Conservation (phyloP, 768 basidiomycete genomes). For the Naematelia encephala region DNA sequence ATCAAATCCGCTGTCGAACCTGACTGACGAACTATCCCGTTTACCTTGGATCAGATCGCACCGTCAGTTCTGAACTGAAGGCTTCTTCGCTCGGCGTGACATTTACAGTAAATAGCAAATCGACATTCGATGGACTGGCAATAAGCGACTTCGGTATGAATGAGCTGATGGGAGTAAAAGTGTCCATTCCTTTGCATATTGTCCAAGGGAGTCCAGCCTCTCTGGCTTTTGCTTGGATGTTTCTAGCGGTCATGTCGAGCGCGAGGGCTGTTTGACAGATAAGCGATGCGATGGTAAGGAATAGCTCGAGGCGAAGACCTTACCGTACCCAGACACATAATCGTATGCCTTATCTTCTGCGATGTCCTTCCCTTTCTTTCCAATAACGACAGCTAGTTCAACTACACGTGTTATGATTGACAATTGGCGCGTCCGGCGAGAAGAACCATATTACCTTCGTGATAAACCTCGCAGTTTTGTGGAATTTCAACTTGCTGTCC, state of each 20-base stretch:
- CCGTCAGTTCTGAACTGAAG: too few relatives aligned
- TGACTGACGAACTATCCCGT: neutral
- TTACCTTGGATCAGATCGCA: too few relatives aligned
- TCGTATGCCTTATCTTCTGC: neutral
- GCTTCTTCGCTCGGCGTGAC: too few relatives aligned
- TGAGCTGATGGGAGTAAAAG: conserved; percentile 6
- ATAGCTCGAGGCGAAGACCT: neutral
- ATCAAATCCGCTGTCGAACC: neutral
- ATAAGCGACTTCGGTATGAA: too few relatives aligned
- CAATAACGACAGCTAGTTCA: neutral
- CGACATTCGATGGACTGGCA: too few relatives aligned
- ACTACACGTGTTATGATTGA: neutral
- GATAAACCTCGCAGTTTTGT: neutral
- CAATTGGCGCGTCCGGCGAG: neutral
- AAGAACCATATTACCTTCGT: neutral
- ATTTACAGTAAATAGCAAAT: too few relatives aligned
- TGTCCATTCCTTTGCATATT: conserved; percentile 9
- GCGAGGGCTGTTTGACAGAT: neutral
- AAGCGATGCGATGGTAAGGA: neutral
- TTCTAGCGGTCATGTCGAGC: conserved; percentile 4
- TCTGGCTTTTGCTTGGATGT: neutral
- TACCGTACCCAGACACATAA: conserved; percentile 3
- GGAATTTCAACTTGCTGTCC: neutral
- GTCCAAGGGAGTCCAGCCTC: conserved; percentile 1
- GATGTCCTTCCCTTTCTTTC: neutral